Percentiles rank a stretch among this genome's conserved stretches.
phyloP scores from a whole-genome alignment of 177 flowering plant species.

The Tripterygium wilfordii region DNA sequence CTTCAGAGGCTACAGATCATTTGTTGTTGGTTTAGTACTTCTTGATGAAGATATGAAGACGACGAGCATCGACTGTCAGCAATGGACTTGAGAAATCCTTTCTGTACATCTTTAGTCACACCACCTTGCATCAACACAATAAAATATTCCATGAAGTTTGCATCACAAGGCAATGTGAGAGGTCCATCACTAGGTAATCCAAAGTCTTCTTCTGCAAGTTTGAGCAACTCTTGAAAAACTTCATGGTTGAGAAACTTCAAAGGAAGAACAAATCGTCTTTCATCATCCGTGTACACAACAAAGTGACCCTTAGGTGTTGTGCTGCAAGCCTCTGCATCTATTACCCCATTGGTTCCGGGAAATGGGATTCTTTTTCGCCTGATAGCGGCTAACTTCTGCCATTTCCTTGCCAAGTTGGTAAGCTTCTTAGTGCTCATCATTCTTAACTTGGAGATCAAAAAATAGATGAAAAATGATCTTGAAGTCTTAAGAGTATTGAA shows the following conservation, averaged over 20 bases:
- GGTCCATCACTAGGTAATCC: slow-evolving; percentile 1
- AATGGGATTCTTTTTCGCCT: not conserved
- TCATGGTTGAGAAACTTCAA: not conserved
- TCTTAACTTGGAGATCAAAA: too few relatives aligned
- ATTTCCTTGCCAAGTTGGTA: not conserved
- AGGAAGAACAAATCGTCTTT: not conserved
- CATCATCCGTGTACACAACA: not conserved
- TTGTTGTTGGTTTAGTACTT: not conserved
- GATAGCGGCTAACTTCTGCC: not conserved
- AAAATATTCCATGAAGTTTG: not conserved
- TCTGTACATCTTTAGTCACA: not conserved
- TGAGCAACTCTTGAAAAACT: not conserved
- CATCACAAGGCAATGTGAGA: slow-evolving; percentile 5
- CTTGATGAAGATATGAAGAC: not conserved
- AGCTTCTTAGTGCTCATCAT: not conserved
- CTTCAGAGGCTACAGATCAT: not conserved
- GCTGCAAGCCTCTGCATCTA: not conserved
- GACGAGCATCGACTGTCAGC: not conserved
- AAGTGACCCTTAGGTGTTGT: slow-evolving; percentile 1
- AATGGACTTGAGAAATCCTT: slow-evolving; percentile 1
- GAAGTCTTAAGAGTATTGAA: too few relatives aligned
- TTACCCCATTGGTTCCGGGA: not conserved
- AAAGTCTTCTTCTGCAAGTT: slow-evolving; percentile 5
- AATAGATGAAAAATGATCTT: too few relatives aligned
- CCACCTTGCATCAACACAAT: not conserved